phyloP scores from a whole-genome alignment of 2,329 filamentous ascomycete genomes.

The Trichophyton benhamiae region DNA sequence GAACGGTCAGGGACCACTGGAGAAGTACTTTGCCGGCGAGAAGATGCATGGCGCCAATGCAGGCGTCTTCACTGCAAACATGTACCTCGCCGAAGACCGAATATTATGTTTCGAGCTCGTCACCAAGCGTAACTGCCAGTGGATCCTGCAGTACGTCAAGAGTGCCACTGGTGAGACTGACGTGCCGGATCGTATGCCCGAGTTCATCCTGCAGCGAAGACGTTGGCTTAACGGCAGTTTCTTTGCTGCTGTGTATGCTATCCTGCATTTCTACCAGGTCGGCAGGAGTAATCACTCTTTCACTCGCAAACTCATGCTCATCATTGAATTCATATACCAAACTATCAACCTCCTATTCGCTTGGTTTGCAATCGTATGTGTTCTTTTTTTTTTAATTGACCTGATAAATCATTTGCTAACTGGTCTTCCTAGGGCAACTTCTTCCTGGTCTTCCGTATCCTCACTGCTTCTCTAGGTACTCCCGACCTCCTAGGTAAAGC shows the following conservation, averaged over 20 bases:
- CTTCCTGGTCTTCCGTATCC: slow-evolving; percentile 95
- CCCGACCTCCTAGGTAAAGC: slow-evolving; percentile 57
- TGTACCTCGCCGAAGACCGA: slow-evolving; percentile 42
- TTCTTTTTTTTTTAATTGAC: background rate
- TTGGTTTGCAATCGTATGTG: slow-evolving; percentile 76
- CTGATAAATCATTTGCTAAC: slow-evolving; percentile 7
- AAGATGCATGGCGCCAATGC: slow-evolving; percentile 88
- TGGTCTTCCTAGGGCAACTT: slow-evolving; percentile 58
- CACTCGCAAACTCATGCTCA: slow-evolving; percentile 75
- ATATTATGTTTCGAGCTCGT: slow-evolving; percentile 63
- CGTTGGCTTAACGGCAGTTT: slow-evolving; percentile 97
- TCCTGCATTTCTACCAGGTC: slow-evolving; percentile 91
- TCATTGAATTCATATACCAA: slow-evolving; percentile 89
- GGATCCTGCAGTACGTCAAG: slow-evolving; percentile 97
- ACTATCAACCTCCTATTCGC: slow-evolving; percentile 94
- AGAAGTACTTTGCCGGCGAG: slow-evolving; percentile 95
- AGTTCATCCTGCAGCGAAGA: slow-evolving; percentile 88
- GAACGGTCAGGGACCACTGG: slow-evolving; percentile 77
- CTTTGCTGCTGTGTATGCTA: slow-evolving; percentile 91
- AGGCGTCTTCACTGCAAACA: slow-evolving; percentile 91
- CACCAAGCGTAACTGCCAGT: slow-evolving; percentile 91
- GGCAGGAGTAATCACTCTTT: slow-evolving; percentile 86
- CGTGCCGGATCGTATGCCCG: slow-evolving; percentile 84
- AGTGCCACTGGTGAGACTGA: slow-evolving; percentile 94
- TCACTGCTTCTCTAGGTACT: slow-evolving; percentile 72